Conservation (phyloP, 495 filamentous ascomycete genomes). For the Cercophora samala region DNA sequence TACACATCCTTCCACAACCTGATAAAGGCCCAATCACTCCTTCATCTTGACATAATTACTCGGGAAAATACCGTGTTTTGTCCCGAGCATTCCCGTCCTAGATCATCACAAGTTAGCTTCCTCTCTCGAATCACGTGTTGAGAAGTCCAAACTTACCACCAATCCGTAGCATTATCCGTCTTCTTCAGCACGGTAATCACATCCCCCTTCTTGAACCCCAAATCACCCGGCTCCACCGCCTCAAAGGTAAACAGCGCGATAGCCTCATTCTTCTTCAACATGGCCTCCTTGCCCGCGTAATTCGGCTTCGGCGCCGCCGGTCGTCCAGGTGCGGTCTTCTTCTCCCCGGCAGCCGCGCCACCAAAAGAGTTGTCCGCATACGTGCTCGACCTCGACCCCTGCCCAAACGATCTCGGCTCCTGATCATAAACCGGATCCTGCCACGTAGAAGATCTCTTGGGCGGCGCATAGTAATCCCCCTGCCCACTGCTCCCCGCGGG, state of each 20-base stretch:
- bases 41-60: conserved; percentile 56
- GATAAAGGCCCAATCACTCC: conserved; percentile 27
- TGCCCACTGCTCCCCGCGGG: conserved; percentile 17
- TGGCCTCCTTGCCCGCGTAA: conserved; percentile 62
- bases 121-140: background rate
- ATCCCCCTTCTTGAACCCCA: conserved; percentile 96
- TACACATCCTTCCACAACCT: background rate
- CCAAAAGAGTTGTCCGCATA: conserved; percentile 35
- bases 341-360: conserved; percentile 41
- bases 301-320: conserved; percentile 86
- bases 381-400: conserved; percentile 50
- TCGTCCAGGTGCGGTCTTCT: conserved; percentile 53
- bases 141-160: conserved; percentile 66
- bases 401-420: conserved; percentile 41
- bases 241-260: conserved; percentile 91
- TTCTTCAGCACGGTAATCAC: conserved; percentile 95
- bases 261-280: conserved; percentile 76
- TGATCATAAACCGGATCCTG: conserved; percentile 85
- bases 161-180: conserved; percentile 86
- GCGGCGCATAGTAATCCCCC: conserved; percentile 29
- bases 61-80: conserved; percentile 53
- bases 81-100: conserved; percentile 57
- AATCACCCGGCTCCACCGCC: conserved; percentile 85
- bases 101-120: conserved; percentile 3
- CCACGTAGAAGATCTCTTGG: conserved; percentile 76